These are phyloP conservation scores for Apiospora marii DNA, from an alignment of 2,329 filamentous ascomycete species.

Conservation along the genomic window DNA sequence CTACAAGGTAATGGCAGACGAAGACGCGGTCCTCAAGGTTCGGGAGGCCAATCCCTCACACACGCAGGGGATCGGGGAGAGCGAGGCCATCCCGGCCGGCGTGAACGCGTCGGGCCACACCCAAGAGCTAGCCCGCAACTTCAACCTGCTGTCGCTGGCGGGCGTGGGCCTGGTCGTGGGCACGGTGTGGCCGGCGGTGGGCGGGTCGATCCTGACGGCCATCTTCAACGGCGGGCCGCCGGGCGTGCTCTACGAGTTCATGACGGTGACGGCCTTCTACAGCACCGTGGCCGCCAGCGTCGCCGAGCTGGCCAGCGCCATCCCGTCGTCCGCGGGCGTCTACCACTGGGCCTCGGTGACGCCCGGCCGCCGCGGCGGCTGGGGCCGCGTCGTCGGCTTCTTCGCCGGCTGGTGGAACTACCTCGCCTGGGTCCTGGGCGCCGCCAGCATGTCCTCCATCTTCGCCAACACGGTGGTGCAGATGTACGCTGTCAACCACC, in stretches of 20 bases:
- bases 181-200: constrained; percentile 38
- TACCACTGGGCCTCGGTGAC: constrained; percentile 70
- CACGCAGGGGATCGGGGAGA: neutral
- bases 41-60: neutral
- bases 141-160: constrained; percentile 26
- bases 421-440: constrained; percentile 50
- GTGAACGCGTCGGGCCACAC: constrained; percentile 27
- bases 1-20: neutral
- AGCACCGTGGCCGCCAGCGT: constrained; percentile 65
- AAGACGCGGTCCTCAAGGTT: neutral
- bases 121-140: constrained; percentile 26
- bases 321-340: constrained; percentile 67
- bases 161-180: constrained; percentile 29
- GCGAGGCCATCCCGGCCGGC: neutral
- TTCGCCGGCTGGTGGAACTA: constrained; percentile 57
- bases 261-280: constrained; percentile 58
- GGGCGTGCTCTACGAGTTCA: constrained; percentile 69
- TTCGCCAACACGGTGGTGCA: constrained; percentile 51
- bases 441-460: constrained; percentile 50
- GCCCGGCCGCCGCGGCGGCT: constrained; percentile 55
- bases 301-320: constrained; percentile 67
- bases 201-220: constrained; percentile 55
- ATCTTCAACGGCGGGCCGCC: constrained; percentile 69
- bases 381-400: constrained; percentile 58
- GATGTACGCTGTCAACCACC: constrained; percentile 53